Conservation (phyloP, 768 basidiomycete species). For the Leccinum subtestaceum region DNA sequence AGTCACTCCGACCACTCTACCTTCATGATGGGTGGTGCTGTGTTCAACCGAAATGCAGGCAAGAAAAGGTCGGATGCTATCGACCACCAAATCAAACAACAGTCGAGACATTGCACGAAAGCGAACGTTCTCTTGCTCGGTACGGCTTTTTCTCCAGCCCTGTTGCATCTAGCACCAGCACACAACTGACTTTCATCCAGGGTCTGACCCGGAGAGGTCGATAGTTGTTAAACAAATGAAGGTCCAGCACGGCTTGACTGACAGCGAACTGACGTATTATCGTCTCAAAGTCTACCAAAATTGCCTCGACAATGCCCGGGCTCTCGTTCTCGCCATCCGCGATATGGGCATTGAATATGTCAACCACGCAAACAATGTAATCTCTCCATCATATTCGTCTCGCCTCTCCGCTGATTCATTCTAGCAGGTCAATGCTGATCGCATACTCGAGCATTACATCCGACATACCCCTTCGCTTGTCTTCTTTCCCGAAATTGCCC, state of each 20-base stretch:
- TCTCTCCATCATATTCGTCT: background rate
- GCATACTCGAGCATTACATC: background rate
- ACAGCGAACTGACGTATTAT: background rate
- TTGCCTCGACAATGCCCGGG: background rate
- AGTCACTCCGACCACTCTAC: background rate
- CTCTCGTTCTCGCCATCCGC: background rate
- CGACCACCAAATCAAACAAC: conserved; percentile 2
- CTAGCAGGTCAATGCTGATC: background rate
- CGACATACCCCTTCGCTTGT: background rate
- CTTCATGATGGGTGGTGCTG: background rate
- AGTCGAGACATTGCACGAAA: background rate
- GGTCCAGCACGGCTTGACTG: conserved; percentile 4
- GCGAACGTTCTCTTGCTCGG: conserved; percentile 4
- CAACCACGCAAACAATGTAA: background rate
- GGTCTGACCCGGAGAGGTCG: background rate
- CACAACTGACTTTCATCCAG: background rate
- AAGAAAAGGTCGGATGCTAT: conserved; percentile 4
- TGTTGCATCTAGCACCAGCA: background rate
- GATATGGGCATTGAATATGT: background rate
- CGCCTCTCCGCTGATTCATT: background rate
- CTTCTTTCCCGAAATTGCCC: background rate
- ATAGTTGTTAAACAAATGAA: conserved; percentile 2
- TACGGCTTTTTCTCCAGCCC: background rate
- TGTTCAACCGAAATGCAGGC: background rate
- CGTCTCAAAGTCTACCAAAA: background rate